Conservation (phyloP, 2,329 filamentous ascomycete genomes). For the Parastagonospora avenae region DNA sequence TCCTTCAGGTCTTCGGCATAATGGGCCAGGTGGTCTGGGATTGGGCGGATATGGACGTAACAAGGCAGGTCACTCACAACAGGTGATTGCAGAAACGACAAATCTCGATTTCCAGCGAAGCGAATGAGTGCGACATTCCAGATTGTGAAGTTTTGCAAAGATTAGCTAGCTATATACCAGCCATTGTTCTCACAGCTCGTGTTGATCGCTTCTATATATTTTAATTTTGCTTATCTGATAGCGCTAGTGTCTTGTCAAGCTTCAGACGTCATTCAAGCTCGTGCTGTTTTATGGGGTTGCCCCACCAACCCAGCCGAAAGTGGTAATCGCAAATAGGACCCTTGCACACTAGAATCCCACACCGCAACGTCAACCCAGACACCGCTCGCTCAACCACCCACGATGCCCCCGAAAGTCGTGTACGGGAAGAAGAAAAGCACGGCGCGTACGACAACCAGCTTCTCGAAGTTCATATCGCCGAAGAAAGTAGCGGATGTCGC, state of each 20-base stretch:
- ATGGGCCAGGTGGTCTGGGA: too few relatives aligned
- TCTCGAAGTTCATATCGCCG: slow-evolving; percentile 33
- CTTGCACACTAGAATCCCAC: not conserved
- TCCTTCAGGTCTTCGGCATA: too few relatives aligned
- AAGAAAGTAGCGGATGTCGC: slow-evolving; percentile 21
- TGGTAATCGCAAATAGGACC: slow-evolving; percentile 3
- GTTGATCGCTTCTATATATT: too few relatives aligned
- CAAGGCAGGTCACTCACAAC: too few relatives aligned
- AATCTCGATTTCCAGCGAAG: not conserved
- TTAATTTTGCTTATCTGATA: too few relatives aligned
- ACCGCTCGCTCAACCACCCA: slow-evolving; percentile 8
- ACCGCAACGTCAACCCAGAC: slow-evolving; percentile 3
- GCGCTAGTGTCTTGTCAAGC: not conserved
- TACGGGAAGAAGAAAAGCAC: slow-evolving; percentile 34
- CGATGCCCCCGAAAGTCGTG: slow-evolving; percentile 30
- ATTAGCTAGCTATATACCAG: not conserved
- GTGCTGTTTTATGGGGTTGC: slow-evolving; percentile 1
- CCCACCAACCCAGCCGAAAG: slow-evolving; percentile 4
- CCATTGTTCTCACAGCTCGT: not conserved
- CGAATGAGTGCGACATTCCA: not conserved
- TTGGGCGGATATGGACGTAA: too few relatives aligned
- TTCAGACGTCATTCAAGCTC: not conserved
- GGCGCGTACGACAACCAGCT: slow-evolving; percentile 34
- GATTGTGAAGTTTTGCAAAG: not conserved
- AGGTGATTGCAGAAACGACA: too few relatives aligned